phyloP scores from a whole-genome alignment of 148 eudicot species.

The Silene latifolia region DNA sequence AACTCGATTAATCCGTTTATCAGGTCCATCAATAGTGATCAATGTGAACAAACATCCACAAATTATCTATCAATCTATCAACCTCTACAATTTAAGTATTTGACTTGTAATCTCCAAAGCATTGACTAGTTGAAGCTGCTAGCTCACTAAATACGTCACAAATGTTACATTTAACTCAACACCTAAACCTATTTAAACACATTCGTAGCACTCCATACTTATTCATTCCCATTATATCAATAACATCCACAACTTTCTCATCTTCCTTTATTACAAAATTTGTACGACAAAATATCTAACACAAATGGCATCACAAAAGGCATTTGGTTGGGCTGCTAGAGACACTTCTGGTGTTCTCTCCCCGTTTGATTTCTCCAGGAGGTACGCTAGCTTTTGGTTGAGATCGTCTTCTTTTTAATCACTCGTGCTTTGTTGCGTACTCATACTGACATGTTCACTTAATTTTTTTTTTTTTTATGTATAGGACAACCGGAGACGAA shows the following conservation, averaged over 20 bases:
- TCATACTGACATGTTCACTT: too few species aligned
- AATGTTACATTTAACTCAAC: too few species aligned
- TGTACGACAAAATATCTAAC: not conserved
- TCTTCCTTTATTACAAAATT: not conserved
- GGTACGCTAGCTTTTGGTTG: conserved; percentile 2
- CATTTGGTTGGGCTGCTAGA: conserved; percentile 34
- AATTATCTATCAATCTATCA: too few species aligned
- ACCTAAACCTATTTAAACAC: not conserved
- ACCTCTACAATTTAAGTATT: too few species aligned
- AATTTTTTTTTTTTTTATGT: too few species aligned
- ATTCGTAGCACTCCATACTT: not conserved
- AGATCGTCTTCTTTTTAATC: not conserved
- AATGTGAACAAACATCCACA: too few species aligned
- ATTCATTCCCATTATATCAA: not conserved
- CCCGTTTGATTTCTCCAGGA: conserved; percentile 28
- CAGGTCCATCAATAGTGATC: too few species aligned
- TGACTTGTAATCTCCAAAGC: too few species aligned
- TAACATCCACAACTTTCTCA: not conserved
- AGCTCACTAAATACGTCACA: too few species aligned
- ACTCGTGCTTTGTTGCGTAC: too few species aligned
- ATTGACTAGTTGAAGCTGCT: too few species aligned
- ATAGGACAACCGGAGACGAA: conserved; percentile 36
- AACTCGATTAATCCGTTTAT: too few species aligned
- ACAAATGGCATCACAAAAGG: conserved; percentile 20
- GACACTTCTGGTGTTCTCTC: conserved; percentile 30